A percentile compares a stretch with the other conserved stretches of the same genome.
phyloP scores from a whole-genome alignment of 805 yeast genomes.

The Wickerhamomyces strasburgensis region DNA sequence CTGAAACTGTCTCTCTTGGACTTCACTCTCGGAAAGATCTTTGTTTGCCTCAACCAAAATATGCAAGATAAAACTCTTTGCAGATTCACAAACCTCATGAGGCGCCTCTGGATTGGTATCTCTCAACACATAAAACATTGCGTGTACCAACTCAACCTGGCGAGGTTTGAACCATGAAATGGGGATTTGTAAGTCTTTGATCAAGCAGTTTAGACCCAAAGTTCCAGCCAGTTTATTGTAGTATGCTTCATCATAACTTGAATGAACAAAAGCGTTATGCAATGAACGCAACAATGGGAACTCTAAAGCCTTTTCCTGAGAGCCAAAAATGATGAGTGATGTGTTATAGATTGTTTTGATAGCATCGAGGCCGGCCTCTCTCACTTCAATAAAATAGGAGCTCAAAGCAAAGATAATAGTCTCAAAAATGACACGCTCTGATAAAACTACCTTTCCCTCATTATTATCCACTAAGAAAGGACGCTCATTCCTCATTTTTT shows the following conservation, averaged over 20 bases:
- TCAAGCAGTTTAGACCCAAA: constrained; percentile 69
- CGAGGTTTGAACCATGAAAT: constrained; percentile 67
- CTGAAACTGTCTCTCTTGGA: constrained; percentile 66
- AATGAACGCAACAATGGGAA: constrained; percentile 74
- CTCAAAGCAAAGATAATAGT: constrained; percentile 79
- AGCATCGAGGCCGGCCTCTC: constrained; percentile 65
- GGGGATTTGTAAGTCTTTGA: constrained; percentile 64
- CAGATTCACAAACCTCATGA: constrained; percentile 63
- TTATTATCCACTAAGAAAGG: constrained; percentile 71
- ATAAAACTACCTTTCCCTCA: constrained; percentile 69
- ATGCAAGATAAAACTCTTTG: constrained; percentile 60
- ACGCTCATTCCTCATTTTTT: constrained; percentile 60
- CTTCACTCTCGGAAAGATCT: constrained; percentile 55
- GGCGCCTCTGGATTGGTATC: constrained; percentile 92
- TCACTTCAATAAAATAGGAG: constrained; percentile 64
- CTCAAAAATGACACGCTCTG: constrained; percentile 64
- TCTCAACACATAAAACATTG: constrained; percentile 82
- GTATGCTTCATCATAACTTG: constrained; percentile 86
- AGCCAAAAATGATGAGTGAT: constrained; percentile 64
- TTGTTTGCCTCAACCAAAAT: constrained; percentile 63
- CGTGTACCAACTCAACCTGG: constrained; percentile 79
- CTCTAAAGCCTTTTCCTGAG: constrained; percentile 55
- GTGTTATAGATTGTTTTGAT: constrained; percentile 57
- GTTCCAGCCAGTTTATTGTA: constrained; percentile 87
- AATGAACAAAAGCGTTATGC: constrained; percentile 80